A percentile compares a stretch with the other conserved stretches of the same genome.
These are phyloP conservation scores for Triticum turgidum DNA, from an alignment of 176 grass and related monocot species.

Conservation along the genomic window DNA sequence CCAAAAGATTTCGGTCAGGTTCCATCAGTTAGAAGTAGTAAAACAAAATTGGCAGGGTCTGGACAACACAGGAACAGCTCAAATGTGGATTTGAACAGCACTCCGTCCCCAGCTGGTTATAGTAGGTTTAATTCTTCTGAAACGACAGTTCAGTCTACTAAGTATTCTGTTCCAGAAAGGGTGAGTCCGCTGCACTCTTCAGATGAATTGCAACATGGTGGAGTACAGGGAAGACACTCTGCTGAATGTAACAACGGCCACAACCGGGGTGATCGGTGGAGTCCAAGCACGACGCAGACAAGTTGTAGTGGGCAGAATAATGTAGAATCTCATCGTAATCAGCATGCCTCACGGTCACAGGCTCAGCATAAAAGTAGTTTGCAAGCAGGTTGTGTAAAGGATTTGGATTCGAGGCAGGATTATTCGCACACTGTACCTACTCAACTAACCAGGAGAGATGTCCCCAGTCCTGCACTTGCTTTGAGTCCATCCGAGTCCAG, in stretches of 20 bases:
- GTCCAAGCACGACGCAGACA: slow-evolving; percentile 19
- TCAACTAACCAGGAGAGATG: slow-evolving; percentile 41
- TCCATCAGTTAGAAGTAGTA: slow-evolving; percentile 43
- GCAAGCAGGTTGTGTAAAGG: slow-evolving; percentile 33
- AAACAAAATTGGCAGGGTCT: slow-evolving; percentile 28
- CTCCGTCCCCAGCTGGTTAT: slow-evolving; percentile 42
- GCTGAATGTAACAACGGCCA: slow-evolving; percentile 44
- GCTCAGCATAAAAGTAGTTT: slow-evolving; percentile 35
- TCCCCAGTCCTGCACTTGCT: slow-evolving; percentile 37
- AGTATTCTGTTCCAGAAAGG: slow-evolving; percentile 10
- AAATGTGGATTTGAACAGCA: slow-evolving; percentile 41
- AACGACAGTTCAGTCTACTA: slow-evolving; percentile 19
- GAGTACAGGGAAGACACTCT: slow-evolving; percentile 35
- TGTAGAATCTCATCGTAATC: slow-evolving; percentile 38
- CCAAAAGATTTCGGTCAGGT: slow-evolving; percentile 60
- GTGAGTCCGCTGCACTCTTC: neutral
- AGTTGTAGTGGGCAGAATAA: slow-evolving; percentile 33
- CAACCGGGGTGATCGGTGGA: slow-evolving; percentile 33
- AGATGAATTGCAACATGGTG: slow-evolving; percentile 33
- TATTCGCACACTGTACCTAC: slow-evolving; percentile 22
- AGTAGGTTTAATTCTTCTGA: slow-evolving; percentile 38
- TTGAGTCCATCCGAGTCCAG: slow-evolving; percentile 53
- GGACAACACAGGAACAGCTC: slow-evolving; percentile 22
- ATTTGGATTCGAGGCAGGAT: slow-evolving; percentile 38
- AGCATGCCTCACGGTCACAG: slow-evolving; percentile 30